These are phyloP conservation scores for Pythium monospermum DNA, from an alignment of 352 stramenopile genomes.

Conservation along the genomic window DNA sequence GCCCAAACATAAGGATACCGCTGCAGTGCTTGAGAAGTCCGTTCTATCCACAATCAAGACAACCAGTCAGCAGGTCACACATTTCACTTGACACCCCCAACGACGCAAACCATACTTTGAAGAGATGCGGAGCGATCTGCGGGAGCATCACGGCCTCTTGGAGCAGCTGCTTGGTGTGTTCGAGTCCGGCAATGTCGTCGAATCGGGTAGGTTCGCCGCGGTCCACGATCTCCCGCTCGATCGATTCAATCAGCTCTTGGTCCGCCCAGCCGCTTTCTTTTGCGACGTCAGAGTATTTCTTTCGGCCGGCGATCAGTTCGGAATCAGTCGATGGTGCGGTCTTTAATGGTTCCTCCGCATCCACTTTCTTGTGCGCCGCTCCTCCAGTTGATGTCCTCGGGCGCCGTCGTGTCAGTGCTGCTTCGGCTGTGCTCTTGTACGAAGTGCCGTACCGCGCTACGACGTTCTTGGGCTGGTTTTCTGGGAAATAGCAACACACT, in stretches of 20 bases:
- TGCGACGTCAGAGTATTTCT: slow-evolving; percentile 76
- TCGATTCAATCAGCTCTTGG: slow-evolving; percentile 80
- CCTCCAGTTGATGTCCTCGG: slow-evolving; percentile 1
- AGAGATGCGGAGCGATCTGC: slow-evolving; percentile 80
- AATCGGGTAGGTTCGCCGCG: slow-evolving; percentile 65
- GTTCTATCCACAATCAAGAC: slow-evolving; percentile 30
- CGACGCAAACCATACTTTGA: slow-evolving; percentile 27
- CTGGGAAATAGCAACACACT: background rate
- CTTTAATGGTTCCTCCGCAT: slow-evolving; percentile 6
- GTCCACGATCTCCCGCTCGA: slow-evolving; percentile 85
- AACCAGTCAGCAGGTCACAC: background rate
- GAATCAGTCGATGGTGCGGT: background rate
- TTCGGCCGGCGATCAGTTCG: slow-evolving; percentile 42
- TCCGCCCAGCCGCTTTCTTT: slow-evolving; percentile 70
- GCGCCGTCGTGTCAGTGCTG: slow-evolving; percentile 11
- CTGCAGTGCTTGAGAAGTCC: slow-evolving; percentile 77
- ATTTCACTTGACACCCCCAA: background rate
- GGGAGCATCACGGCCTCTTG: slow-evolving; percentile 85
- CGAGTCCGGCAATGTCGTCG: slow-evolving; percentile 67
- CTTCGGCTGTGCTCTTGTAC: slow-evolving; percentile 23
- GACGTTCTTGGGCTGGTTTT: slow-evolving; percentile 22
- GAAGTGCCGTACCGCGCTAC: slow-evolving; percentile 13
- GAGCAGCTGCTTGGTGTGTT: slow-evolving; percentile 79
- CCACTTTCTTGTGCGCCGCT: slow-evolving; percentile 3
- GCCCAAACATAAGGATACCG: slow-evolving; percentile 82